These are phyloP conservation scores for Letharia columbiana DNA, from an alignment of 495 filamentous ascomycete genomes.

Conservation along the genomic window DNA sequence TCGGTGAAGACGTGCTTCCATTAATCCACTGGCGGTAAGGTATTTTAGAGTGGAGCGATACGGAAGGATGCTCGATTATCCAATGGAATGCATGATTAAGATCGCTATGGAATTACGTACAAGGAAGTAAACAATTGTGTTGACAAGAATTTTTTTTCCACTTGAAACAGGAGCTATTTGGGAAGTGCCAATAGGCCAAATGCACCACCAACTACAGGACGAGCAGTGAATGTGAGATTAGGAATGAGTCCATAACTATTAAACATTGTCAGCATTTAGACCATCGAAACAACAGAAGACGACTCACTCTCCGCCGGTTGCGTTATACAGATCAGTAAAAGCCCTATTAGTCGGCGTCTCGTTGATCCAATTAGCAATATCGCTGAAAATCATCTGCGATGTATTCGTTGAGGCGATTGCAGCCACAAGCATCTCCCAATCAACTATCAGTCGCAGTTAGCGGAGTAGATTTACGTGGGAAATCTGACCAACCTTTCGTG, in stretches of 20 bases:
- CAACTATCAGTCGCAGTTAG: not conserved
- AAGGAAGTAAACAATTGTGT: not conserved
- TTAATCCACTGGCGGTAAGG: not conserved
- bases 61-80: not conserved
- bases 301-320: conserved; percentile 37
- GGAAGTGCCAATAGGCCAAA: conserved; percentile 42
- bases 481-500: conserved; percentile 35
- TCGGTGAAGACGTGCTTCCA: not conserved
- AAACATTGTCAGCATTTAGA: conserved; percentile 11
- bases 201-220: conserved; percentile 47
- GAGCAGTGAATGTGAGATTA: conserved; percentile 38
- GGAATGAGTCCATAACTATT: conserved; percentile 30
- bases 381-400: conserved; percentile 39
- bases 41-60: not conserved
- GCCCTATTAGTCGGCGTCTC: conserved; percentile 45
- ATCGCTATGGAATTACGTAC: not conserved
- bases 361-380: conserved; percentile 45
- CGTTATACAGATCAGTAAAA: conserved; percentile 50
- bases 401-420: conserved; percentile 37
- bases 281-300: not conserved
- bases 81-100: not conserved
- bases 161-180: not conserved
- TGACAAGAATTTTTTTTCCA: not conserved
- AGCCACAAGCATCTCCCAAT: conserved; percentile 28
- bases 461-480: too few relatives aligned